Percentiles rank a stretch among this genome's conserved stretches.
These are phyloP conservation scores for Ettlia oleoabundans DNA, from an alignment of 139 green algal genomes.

Conservation along the genomic window DNA sequence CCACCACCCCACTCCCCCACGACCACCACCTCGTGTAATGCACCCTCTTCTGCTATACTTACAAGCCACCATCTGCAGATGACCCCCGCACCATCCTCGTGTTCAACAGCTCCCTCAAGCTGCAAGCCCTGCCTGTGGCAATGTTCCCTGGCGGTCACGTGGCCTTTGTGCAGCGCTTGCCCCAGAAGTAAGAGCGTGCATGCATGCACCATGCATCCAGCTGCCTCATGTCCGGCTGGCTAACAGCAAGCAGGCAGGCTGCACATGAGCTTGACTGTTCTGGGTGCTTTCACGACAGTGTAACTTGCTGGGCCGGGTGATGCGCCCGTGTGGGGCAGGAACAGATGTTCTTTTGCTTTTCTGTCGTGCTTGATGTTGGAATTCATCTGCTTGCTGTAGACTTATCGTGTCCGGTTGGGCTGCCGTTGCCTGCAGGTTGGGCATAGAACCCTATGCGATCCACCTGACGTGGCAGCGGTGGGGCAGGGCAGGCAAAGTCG, in stretches of 20 bases:
- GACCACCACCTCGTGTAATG: neutral
- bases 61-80: neutral
- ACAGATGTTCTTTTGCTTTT: neutral
- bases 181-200: slow-evolving; percentile 10
- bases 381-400: neutral
- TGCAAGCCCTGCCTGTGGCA: slow-evolving; percentile 37
- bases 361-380: neutral
- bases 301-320: too few relatives aligned
- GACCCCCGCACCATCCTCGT: slow-evolving; percentile 10
- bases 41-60: neutral
- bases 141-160: slow-evolving; percentile 44
- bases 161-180: slow-evolving; percentile 45
- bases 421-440: neutral
- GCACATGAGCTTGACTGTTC: neutral
- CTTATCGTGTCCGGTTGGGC: too few relatives aligned
- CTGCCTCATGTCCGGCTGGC: neutral
- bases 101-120: slow-evolving; percentile 11
- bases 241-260: neutral
- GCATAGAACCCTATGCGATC: neutral
- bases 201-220: neutral
- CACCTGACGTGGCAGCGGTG: neutral
- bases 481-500: neutral
- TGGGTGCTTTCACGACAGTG: too few relatives aligned
- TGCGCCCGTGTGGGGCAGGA: neutral
- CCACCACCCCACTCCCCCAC: too few relatives aligned